phyloP scores from a whole-genome alignment of 805 yeast genomes.

The Yarrowia divulgata region DNA sequence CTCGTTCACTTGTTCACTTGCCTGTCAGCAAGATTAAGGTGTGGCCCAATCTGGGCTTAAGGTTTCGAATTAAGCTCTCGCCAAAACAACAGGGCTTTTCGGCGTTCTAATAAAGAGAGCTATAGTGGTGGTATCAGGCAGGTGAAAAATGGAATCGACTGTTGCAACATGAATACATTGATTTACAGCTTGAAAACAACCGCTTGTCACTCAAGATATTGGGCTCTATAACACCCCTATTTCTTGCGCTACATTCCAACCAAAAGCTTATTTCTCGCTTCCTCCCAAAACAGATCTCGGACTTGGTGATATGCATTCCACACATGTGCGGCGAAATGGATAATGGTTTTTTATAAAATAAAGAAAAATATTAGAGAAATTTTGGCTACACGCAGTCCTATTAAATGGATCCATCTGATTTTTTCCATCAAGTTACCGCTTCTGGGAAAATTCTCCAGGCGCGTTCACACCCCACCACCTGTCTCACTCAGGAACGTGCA shows the following conservation, averaged over 20 bases:
- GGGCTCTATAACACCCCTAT: not conserved
- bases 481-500: constrained; percentile 32
- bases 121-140: not conserved
- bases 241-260: constrained; percentile 16
- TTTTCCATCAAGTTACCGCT: too few relatives aligned
- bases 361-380: too few relatives aligned
- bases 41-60: not conserved
- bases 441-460: too few relatives aligned
- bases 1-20: constrained; percentile 18
- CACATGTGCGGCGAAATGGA: not conserved
- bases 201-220: not conserved
- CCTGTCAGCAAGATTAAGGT: not conserved
- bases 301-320: constrained; percentile 12
- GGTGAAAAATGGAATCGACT: not conserved
- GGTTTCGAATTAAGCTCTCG: not conserved
- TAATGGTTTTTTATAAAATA: too few relatives aligned
- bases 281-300: constrained; percentile 24
- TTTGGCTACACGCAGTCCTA: too few relatives aligned
- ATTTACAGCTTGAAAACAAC: not conserved
- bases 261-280: constrained; percentile 3
- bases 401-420: not conserved
- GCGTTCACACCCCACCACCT: not conserved
- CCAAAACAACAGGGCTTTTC: constrained; percentile 13
- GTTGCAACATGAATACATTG: too few relatives aligned
- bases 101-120: not conserved